Evolutionary conservation across 2,329 filamentous ascomycete species (phyloP), one percentile per base, ranked within the genome.

Genomic region (Cercospora sp.): DNA sequence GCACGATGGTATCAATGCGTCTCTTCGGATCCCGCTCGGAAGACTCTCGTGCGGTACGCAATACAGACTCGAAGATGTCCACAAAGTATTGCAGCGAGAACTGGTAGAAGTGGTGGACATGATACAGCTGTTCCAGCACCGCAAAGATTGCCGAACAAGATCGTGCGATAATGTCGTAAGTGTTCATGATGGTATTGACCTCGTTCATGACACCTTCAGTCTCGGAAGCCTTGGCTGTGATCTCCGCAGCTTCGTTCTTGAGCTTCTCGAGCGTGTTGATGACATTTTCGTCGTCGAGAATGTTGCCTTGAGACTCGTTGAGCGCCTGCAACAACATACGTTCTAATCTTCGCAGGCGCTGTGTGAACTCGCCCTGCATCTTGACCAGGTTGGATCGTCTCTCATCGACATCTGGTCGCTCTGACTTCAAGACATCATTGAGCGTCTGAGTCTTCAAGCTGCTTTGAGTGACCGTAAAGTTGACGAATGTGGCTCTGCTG

Each of bases 21-120:
- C 85, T 85, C 72, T 92, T 89, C 6, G 76, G 70, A 32, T 78
- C 77, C 5, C 73, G 72, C 66, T 78, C 76, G 81, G 97, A 88
- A 71, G 95, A 90, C 68, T 88, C 89, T 76, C 90, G 89, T 80
- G 96, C 96, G 67, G 88, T 87, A 74, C 91, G 91, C 45, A 99
- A 86, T 7, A 99, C 95, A 5, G 91, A 89, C 78, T 97, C 92
- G 87, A 99, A 99, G 74, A 99, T 99, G 79, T 97, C 92, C 65
- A 97, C 87, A 82, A 99, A 99, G 82, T 97, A 99, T 80, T 97
- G 94, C 68, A 99, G 86, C 43, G 95, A 99, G 85, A 99, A 99
- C 79, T 98, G 96, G 81, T 99, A 99, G 82, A 98, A 98, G 84
- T 98, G 95, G 80, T 99, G 97, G 79, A 99, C 90, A 78, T 97